These are phyloP conservation scores for Mycena capillaripes DNA, from an alignment of 768 basidiomycete genomes.

Conservation along the genomic window DNA sequence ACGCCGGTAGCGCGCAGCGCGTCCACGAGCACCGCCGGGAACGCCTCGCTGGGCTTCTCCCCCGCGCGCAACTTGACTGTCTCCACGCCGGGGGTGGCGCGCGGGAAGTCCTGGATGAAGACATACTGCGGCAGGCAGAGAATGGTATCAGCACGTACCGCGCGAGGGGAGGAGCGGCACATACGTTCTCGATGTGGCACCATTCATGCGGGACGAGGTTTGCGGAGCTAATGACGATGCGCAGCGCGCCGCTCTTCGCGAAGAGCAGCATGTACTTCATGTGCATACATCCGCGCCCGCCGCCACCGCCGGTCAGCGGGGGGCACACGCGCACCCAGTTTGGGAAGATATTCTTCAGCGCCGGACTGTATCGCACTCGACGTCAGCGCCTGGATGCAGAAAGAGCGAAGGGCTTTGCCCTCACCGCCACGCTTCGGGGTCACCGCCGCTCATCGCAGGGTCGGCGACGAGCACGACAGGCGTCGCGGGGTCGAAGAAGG, in stretches of 20 bases:
- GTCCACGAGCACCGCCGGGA: too few relatives aligned
- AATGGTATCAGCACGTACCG: too few relatives aligned
- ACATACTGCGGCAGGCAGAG: conserved; percentile 54
- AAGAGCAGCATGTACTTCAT: conserved; percentile 67
- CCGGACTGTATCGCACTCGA: too few relatives aligned
- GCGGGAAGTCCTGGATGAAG: conserved; percentile 72
- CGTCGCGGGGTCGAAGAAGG: conserved; percentile 61
- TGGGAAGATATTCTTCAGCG: conserved; percentile 59
- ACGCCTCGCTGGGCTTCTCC: too few relatives aligned
- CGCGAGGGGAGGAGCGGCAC: conserved; percentile 28
- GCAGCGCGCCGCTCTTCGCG: conserved; percentile 69
- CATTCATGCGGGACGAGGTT: conserved; percentile 73
- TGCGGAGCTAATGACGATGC: conserved; percentile 70
- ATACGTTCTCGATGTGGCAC: conserved; percentile 75
- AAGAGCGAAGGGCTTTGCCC: too few relatives aligned
- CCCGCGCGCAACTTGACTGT: too few relatives aligned
- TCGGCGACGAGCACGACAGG: conserved; percentile 71
- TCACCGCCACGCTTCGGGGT: too few relatives aligned
- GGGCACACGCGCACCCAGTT: conserved; percentile 65
- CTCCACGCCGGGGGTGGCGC: too few relatives aligned
- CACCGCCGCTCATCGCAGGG: conserved; percentile 61
- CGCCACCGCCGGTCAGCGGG: conserved; percentile 54
- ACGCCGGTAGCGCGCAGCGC: too few relatives aligned
- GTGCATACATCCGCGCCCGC: conserved; percentile 58
- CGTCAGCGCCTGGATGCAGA: too few relatives aligned